Conservation (phyloP, 352 stramenopile genomes). For the Globisporangium megalacanthum region DNA sequence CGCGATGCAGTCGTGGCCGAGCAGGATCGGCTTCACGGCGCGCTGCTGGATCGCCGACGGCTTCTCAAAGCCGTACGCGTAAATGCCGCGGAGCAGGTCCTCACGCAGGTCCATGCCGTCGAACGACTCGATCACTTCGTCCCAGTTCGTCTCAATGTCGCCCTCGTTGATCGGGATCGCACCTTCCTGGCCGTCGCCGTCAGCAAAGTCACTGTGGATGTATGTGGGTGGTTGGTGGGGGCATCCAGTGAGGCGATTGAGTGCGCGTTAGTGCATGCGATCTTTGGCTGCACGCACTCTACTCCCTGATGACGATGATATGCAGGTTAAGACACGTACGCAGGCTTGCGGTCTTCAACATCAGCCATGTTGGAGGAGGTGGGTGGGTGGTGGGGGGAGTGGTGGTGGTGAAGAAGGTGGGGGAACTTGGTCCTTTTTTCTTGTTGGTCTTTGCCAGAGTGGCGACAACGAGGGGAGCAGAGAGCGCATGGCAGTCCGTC, state of each 20-base stretch:
- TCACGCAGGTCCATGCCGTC: conserved; percentile 98
- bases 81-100: conserved; percentile 99
- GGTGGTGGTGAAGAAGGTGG: conserved; percentile 2
- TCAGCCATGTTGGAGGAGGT: conserved; percentile 55
- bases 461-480: no score
- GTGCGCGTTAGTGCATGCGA: not conserved
- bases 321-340: not conserved
- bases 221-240: not conserved
- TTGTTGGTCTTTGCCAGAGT: conserved; percentile 22
- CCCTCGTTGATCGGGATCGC: conserved; percentile 82
- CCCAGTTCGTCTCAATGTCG: conserved; percentile 98
- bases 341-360: conserved; percentile 62
- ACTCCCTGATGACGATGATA: not conserved
- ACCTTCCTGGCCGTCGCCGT: conserved; percentile 54
- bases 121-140: conserved; percentile 98
- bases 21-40: conserved; percentile 96
- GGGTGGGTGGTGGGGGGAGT: conserved; percentile 15
- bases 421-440: conserved; percentile 4
- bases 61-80: conserved; percentile 99
- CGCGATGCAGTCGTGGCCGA: conserved; percentile 98
- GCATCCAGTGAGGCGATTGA: no score
- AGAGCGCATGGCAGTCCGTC: conserved; percentile 41
- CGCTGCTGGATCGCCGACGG: conserved; percentile 99
- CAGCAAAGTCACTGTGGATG: conserved; percentile 37
- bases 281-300: not conserved